These are phyloP conservation scores for Cymbopogon citratus DNA, from an alignment of 176 grass and related monocot genomes.

Conservation along the genomic window DNA sequence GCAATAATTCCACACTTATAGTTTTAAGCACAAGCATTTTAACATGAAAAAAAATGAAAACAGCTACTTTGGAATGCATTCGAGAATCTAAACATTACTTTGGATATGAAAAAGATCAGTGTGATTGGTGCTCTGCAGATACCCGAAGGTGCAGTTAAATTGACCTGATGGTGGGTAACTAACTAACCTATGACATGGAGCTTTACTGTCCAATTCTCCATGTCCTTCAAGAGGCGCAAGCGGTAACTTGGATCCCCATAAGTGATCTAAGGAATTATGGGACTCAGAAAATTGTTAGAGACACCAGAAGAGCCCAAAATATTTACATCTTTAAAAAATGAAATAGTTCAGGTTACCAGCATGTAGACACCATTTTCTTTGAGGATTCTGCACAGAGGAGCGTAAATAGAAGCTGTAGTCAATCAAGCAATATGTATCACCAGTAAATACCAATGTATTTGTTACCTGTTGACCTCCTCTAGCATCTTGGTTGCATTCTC, in stretches of 20 bases:
- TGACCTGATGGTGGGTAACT: neutral
- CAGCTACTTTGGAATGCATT: neutral
- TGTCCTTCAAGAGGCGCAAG: constrained; percentile 55
- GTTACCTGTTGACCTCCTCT: constrained; percentile 74
- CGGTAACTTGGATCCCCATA: constrained; percentile 95
- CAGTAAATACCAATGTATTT: neutral
- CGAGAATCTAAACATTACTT: neutral
- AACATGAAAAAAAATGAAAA: neutral
- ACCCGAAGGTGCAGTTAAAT: neutral
- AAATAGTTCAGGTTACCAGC: constrained; percentile 52
- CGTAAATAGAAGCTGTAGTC: constrained; percentile 18
- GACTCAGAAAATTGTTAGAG: constrained; percentile 14
- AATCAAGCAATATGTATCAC: constrained; percentile 6
- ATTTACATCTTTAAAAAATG: neutral
- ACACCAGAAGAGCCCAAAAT: neutral
- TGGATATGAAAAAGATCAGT: neutral
- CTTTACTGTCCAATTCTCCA: constrained; percentile 68
- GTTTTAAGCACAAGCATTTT: neutral
- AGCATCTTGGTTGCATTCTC: constrained; percentile 74
- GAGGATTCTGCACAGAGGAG: constrained; percentile 52
- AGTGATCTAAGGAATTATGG: constrained; percentile 59
- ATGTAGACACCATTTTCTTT: constrained; percentile 80
- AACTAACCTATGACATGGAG: constrained; percentile 95
- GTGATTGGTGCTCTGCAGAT: neutral
- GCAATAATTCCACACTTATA: neutral